Evolutionary conservation across 495 filamentous ascomycete genomes (phyloP).

Genomic region (Daldinia decipiens): DNA sequence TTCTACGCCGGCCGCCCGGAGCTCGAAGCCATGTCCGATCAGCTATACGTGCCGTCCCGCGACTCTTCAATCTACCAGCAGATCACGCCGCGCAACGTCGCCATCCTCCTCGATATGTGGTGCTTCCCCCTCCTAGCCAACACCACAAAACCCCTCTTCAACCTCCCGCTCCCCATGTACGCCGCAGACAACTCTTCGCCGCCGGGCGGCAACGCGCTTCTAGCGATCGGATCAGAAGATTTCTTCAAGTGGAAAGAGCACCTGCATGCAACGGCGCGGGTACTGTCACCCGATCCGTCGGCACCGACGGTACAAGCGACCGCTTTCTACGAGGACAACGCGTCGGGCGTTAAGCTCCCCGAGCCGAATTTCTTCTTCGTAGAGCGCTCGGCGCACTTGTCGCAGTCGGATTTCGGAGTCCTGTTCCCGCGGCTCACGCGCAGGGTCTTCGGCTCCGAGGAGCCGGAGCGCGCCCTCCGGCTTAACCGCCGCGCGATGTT

Average conservation of each 20-base stretch:
- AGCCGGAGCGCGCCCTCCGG: constrained; percentile 69
- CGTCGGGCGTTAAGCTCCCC: constrained; percentile 36
- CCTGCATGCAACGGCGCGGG: constrained; percentile 65
- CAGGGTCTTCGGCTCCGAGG: constrained; percentile 65
- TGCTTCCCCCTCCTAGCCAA: constrained; percentile 69
- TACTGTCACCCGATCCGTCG: constrained; percentile 63
- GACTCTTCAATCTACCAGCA: constrained; percentile 64
- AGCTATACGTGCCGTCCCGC: constrained; percentile 61
- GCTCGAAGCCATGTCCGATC: constrained; percentile 45
- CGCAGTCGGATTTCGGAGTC: constrained; percentile 80
- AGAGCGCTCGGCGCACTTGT: constrained; percentile 70
- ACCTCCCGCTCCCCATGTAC: constrained; percentile 74
- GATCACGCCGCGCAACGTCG: constrained; percentile 68
- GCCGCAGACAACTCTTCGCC: constrained; percentile 44
- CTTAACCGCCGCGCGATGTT: constrained; percentile 72
- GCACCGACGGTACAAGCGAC: constrained; percentile 40
- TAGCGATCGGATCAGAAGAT: constrained; percentile 72
- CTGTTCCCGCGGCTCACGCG: constrained; percentile 75
- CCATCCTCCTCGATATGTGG: constrained; percentile 80
- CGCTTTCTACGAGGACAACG: constrained; percentile 43
- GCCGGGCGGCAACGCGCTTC: constrained; percentile 60
- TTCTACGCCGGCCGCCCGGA: constrained; percentile 64
- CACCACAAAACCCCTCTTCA: constrained; percentile 65
- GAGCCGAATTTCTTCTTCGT: constrained; percentile 72
- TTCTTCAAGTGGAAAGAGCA: constrained; percentile 79